Evolutionary conservation across 495 filamentous ascomycete genomes (phyloP).

Genomic region (Aspergillus sparsus): DNA sequence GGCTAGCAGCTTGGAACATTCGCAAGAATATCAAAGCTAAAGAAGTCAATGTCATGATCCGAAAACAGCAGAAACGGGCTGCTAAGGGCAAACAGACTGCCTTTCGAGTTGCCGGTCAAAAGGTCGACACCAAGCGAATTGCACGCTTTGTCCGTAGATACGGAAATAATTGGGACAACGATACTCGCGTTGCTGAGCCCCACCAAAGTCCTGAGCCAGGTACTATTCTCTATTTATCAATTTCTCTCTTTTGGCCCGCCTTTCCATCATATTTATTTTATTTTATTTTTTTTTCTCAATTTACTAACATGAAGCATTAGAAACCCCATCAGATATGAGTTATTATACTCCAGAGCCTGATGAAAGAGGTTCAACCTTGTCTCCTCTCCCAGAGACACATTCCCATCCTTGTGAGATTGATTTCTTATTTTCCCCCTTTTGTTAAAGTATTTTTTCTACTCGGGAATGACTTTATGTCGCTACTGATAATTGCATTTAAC

Average conservation of each 20-base stretch:
- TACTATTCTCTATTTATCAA: constrained; percentile 13
- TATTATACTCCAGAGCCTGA: constrained; percentile 45
- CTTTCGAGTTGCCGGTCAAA: constrained; percentile 42
- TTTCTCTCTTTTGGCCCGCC: neutral
- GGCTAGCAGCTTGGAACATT: constrained; percentile 45
- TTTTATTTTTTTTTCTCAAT: neutral
- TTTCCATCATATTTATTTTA: neutral
- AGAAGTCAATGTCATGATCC: constrained; percentile 46
- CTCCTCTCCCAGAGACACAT: constrained; percentile 35
- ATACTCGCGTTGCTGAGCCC: constrained; percentile 22
- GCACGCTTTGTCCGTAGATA: constrained; percentile 44
- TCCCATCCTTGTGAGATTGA: constrained; percentile 34
- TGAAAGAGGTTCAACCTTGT: constrained; percentile 36
- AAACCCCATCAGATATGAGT: constrained; percentile 47
- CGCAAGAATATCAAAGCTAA: constrained; percentile 49
- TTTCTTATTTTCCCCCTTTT: neutral
- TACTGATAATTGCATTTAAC: neutral
- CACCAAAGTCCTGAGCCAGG: constrained; percentile 38
- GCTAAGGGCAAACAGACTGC: constrained; percentile 45
- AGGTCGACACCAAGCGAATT: constrained; percentile 42
- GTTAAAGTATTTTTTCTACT: neutral
- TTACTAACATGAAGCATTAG: constrained; percentile 22
- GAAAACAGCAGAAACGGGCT: constrained; percentile 46
- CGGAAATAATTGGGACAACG: constrained; percentile 27
- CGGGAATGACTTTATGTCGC: neutral